Percentiles rank a stretch among this genome's conserved stretches.
phyloP scores from a whole-genome alignment of 495 filamentous ascomycete genomes.

The Penicillium cinerascens region DNA sequence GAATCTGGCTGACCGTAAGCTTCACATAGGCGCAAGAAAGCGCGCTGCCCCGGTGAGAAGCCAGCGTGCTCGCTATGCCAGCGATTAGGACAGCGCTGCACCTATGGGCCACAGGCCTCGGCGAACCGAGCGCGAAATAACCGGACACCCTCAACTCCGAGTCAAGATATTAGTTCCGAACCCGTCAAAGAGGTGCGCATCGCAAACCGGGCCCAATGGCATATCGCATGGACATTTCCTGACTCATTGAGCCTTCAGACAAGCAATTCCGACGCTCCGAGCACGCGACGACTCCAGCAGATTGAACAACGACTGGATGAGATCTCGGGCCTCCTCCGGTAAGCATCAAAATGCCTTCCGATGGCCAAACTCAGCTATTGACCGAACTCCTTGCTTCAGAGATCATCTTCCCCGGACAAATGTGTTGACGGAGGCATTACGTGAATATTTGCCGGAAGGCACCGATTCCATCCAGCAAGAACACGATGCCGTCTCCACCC shows the following conservation, averaged over 20 bases:
- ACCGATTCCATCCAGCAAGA: not conserved
- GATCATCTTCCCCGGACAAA: slow-evolving; percentile 3
- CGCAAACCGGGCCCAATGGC: not conserved
- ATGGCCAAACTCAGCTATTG: not conserved
- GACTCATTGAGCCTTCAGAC: not conserved
- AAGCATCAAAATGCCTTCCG: not conserved
- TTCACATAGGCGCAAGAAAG: slow-evolving; percentile 34
- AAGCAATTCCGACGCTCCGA: not conserved
- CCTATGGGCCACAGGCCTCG: slow-evolving; percentile 23
- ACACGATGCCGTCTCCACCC: not conserved
- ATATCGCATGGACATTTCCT: not conserved
- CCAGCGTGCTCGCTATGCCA: slow-evolving; percentile 36
- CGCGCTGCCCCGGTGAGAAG: slow-evolving; percentile 41
- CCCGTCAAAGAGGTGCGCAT: not conserved
- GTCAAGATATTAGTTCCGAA: not conserved
- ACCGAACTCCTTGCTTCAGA: not conserved
- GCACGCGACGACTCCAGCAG: slow-evolving; percentile 13
- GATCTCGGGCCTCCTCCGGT: slow-evolving; percentile 22
- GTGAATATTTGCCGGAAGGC: not conserved
- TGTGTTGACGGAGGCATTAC: not conserved
- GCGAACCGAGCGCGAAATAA: not conserved
- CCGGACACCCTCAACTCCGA: not conserved
- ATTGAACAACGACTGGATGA: slow-evolving; percentile 25
- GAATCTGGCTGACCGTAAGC: not conserved
- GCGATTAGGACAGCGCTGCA: slow-evolving; percentile 31